Evolutionary conservation across 768 basidiomycete genomes (phyloP), one percentile per base, ranked within the genome.

Genomic region (Tulasnella sp.): DNA sequence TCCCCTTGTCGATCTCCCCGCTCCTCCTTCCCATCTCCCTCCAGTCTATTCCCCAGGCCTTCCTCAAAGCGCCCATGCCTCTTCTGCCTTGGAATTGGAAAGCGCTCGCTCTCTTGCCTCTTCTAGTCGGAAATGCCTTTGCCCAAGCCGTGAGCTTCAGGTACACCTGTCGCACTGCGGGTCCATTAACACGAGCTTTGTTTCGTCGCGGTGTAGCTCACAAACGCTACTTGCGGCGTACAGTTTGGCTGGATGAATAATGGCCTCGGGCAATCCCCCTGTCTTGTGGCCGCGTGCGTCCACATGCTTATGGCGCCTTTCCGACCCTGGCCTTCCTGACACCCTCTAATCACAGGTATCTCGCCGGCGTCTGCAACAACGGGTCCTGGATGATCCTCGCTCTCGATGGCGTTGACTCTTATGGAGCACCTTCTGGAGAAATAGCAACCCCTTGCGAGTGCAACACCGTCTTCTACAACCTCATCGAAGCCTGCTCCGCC

Each of bases 391-490:
- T 73, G 18, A 44, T 77, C 40, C 31, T 28, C 40, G 20, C 74
- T 42, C 74, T 75, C 48, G 31, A 77, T 41, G 40, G 46, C 24
- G 76, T 16, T 31, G 8, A 34, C n/a, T 20, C 46, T 3, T 77
- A 54, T 41, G 64, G 12, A 20, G 31, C 64, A 28, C 64, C 64
- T 12, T 28, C 64, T 31, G 34, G 64, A 20, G 3, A 28, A 28
- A 31, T 69, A 37, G 64, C 64, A 69, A 80, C 42, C n/a, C 74
- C 37, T 2, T 80, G 79, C 74, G 42, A 64, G 41, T 80, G 80
- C 54, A 80, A 80, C 54, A 77, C 80, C 75, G 80, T 80, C 58
- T 37, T 64, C 16, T 80, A 80, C 46, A 69, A 64, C 41, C 16
- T 80, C 37, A 48, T 80, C 48, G 50, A 75, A 28, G 80, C 80